Conservation (phyloP, 257 asterid genomes). For the Plantago ovata region DNA sequence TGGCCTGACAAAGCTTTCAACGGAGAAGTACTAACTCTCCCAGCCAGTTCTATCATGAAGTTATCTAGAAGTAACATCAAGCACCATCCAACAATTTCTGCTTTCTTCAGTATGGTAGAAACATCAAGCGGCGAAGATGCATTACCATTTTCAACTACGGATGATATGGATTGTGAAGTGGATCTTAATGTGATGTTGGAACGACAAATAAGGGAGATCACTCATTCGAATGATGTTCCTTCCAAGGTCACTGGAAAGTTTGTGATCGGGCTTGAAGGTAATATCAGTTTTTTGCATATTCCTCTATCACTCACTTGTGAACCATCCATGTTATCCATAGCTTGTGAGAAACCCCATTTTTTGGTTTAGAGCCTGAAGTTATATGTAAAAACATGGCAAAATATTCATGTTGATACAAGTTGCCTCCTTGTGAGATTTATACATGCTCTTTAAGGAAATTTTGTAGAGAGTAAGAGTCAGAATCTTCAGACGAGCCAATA, state of each 20-base stretch:
- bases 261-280: constrained; percentile 32
- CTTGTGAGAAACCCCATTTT: too few relatives aligned
- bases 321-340: too few relatives aligned
- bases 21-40: constrained; percentile 33
- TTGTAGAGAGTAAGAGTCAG: too few relatives aligned
- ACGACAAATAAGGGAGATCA: constrained; percentile 45
- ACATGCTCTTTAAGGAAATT: too few relatives aligned
- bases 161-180: constrained; percentile 37
- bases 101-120: constrained; percentile 40
- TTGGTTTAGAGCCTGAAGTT: too few relatives aligned
- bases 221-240: constrained; percentile 29
- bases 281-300: not conserved
- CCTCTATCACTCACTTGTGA: too few relatives aligned
- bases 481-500: too few relatives aligned
- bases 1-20: constrained; percentile 37
- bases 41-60: constrained; percentile 53
- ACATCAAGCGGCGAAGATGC: constrained; percentile 24
- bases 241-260: constrained; percentile 15
- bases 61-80: constrained; percentile 36
- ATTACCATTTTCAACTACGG: constrained; percentile 21
- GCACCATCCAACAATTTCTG: constrained; percentile 45
- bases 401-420: too few relatives aligned
- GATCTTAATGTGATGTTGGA: constrained; percentile 45
- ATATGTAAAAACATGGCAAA: too few relatives aligned
- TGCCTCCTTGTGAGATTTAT: too few relatives aligned